These are phyloP conservation scores for Melaleuca alternifolia DNA, from an alignment of 345 rosid genomes.

Conservation along the genomic window DNA sequence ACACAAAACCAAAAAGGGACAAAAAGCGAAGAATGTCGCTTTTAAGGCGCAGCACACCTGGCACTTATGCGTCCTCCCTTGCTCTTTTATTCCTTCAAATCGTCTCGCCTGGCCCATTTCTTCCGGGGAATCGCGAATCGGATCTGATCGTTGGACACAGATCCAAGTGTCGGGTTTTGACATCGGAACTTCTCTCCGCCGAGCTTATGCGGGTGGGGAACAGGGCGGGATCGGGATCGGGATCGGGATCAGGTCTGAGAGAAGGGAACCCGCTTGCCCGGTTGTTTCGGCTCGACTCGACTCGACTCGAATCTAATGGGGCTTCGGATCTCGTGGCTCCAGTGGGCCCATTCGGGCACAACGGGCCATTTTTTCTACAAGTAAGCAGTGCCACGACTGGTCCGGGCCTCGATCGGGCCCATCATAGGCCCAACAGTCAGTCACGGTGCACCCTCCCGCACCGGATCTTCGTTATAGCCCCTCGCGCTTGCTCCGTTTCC, in stretches of 20 bases:
- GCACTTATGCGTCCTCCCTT: neutral
- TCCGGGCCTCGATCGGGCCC: neutral
- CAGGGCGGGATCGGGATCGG: too few species aligned
- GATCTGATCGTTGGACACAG: neutral
- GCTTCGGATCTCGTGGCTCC: neutral
- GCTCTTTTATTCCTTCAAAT: neutral
- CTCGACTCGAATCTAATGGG: neutral
- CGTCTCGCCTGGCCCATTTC: neutral
- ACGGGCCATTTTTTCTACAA: neutral
- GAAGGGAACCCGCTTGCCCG: neutral
- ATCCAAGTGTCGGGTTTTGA: neutral
- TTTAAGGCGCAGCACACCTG: neutral
- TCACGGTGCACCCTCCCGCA: neutral
- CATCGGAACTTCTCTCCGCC: neutral
- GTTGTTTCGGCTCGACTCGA: neutral
- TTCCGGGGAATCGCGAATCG: neutral
- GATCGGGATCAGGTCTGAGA: too few species aligned
- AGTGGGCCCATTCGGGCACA: neutral
- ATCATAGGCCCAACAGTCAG: neutral
- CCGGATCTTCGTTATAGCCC: neutral
- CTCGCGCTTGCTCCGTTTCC: neutral
- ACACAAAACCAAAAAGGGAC: neutral
- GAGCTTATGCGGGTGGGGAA: neutral
- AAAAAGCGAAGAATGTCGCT: neutral
- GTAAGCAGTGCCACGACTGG: neutral